Evolutionary conservation across 1,139 yeast species (phyloP), one percentile per base, ranked within the genome.

Genomic region (Debaryomyces robertsiae): DNA sequence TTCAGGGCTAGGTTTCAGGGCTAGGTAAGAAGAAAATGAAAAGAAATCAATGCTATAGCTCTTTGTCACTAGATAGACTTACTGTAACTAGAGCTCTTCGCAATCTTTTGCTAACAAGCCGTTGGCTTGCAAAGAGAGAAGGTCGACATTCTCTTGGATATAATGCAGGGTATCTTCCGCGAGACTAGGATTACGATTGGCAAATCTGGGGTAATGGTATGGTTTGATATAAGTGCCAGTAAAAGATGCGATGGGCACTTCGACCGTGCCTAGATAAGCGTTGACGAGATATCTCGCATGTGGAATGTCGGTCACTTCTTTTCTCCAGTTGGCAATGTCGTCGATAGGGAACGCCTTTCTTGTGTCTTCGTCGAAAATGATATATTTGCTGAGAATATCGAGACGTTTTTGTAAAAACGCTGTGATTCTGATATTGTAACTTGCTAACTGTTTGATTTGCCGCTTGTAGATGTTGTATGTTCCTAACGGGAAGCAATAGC

Each of bases 401-500:
- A 61, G 44, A 22, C 73, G 49, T 17, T 44, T 39, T 31, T 54
- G 55, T 36, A 70, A 59, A 46, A 60, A 72, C 3, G 65, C 56
- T 11, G 57, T 49, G n/a, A 66, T 37, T 25, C 77, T 52, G 13
- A 68, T 58, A 30, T 64, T 55, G 44, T 71, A 70, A 23, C 68
- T 57, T 3, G 70, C 46, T 27, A 65, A 50, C 6, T 38, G 31
- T 43, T 59, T 60, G 35, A 71, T 49, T 32, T 61, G 54, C 9
- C 46, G 43, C 28, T 54, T 42, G 14, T 53, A 39, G 3, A 48
- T 49, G 2, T 43, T 50, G 42, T 64, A 63, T 6, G 52, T 46
- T 2, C 50, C 49, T 5, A 38, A 37, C 9, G 46, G 49, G 4
- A 55, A 30, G 30, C 50, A 47, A 13, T 45, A 39, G 3, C 31